phyloP scores from a whole-genome alignment of 306 rosid species.

The Oxytropis ochrocephala region DNA sequence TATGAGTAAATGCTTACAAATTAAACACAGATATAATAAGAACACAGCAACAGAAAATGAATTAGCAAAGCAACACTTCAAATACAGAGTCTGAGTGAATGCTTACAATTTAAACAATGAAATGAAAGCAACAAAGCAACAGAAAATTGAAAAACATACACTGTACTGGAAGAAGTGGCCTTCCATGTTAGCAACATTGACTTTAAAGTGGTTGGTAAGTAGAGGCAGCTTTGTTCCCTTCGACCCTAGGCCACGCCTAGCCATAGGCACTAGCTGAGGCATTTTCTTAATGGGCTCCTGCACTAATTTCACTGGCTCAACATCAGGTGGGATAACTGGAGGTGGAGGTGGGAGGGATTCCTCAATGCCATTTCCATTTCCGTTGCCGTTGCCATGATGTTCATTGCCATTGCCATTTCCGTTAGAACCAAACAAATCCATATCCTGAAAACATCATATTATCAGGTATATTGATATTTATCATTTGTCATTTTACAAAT shows the following conservation, averaged over 20 bases:
- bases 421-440: conserved; percentile 48
- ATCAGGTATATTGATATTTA: neutral
- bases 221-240: conserved; percentile 58
- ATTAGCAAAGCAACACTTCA: conserved; percentile 49
- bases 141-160: conserved; percentile 39
- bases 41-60: neutral
- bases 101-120: neutral
- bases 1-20: neutral
- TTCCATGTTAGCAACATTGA: conserved; percentile 40
- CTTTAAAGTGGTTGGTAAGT: conserved; percentile 77
- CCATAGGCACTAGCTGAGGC: conserved; percentile 49
- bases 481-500: neutral
- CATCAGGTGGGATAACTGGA: conserved; percentile 62
- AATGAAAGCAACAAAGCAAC: neutral
- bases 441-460: conserved; percentile 6
- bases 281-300: conserved; percentile 41
- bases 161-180: conserved; percentile 79
- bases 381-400: conserved; percentile 32
- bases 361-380: conserved; percentile 12
- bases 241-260: conserved; percentile 53
- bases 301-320: conserved; percentile 42
- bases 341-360: conserved; percentile 76
- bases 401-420: conserved; percentile 36
- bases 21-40: neutral
- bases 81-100: neutral